Evolutionary conservation across 768 basidiomycete species (phyloP).

Genomic region (Austroboletus festivus): DNA sequence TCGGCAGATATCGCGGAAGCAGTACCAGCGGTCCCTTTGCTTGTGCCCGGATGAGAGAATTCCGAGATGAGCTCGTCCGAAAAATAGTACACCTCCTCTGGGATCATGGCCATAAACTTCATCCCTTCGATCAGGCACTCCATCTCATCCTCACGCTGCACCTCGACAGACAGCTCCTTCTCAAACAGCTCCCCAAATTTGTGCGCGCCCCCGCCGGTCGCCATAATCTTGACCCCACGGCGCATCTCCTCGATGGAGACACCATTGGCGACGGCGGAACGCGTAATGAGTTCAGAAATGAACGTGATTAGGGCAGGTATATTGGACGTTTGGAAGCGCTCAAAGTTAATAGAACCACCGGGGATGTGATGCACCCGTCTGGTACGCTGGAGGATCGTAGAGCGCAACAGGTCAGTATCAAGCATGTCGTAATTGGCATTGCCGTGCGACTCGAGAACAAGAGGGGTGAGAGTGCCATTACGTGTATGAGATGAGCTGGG

Average conservation of each 20-base stretch:
- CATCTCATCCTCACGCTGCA: conserved; percentile 95
- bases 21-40: conserved; percentile 6
- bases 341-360: conserved; percentile 96
- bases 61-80: conserved; percentile 93
- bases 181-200: conserved; percentile 85
- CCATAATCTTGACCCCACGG: conserved; percentile 91
- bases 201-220: conserved; percentile 97
- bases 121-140: conserved; percentile 95
- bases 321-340: conserved; percentile 91
- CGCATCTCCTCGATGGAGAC: conserved; percentile 92
- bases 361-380: conserved; percentile 70
- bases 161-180: conserved; percentile 75
- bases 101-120: conserved; percentile 93
- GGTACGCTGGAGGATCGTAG: conserved; percentile 65
- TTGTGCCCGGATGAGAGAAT: conserved; percentile 38
- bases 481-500: conserved; percentile 35
- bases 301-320: conserved; percentile 83
- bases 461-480: conserved; percentile 80
- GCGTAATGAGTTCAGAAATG: conserved; percentile 81
- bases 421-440: conserved; percentile 26
- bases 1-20: conserved; percentile 4
- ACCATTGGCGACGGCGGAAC: conserved; percentile 80
- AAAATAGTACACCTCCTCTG: conserved; percentile 97
- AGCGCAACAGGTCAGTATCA: conserved; percentile 48
- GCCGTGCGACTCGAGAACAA: conserved; percentile 58